phyloP scores from a whole-genome alignment of 2,329 filamentous ascomycete genomes.

The Plectosphaerella cucumerina region DNA sequence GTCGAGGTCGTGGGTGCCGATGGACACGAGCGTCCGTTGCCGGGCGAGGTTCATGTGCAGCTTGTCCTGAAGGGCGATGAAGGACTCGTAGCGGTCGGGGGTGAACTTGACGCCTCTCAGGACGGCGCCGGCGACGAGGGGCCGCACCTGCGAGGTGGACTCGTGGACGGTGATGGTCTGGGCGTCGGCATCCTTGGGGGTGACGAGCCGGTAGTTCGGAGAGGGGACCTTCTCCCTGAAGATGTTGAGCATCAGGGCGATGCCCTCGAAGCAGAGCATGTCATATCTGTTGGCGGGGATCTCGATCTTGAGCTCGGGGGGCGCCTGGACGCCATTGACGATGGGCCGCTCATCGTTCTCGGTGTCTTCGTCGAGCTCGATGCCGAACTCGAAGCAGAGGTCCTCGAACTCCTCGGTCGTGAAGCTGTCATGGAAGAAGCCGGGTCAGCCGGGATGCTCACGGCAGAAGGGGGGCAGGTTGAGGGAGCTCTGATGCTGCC shows the following conservation, averaged over 20 bases:
- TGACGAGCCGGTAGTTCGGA: conserved; percentile 74
- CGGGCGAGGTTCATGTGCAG: conserved; percentile 93
- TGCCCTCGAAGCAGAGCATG: conserved; percentile 96
- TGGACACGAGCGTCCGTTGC: conserved; percentile 89
- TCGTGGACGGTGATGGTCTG: conserved; percentile 78
- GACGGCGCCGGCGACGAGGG: conserved; percentile 85
- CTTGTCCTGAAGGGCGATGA: conserved; percentile 97
- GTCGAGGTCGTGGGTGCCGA: conserved; percentile 95
- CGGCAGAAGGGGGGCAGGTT: conserved; percentile 4
- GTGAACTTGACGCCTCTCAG: conserved; percentile 90
- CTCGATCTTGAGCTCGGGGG: conserved; percentile 94
- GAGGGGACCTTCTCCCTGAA: conserved; percentile 74
- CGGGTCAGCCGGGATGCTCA: conserved; percentile 2
- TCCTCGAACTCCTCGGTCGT: conserved; percentile 95
- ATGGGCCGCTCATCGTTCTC: conserved; percentile 70
- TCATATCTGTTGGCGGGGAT: conserved; percentile 93
- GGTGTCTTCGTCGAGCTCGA: conserved; percentile 96
- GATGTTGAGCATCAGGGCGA: conserved; percentile 91
- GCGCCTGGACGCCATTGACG: conserved; percentile 75
- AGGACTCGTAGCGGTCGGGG: conserved; percentile 87
- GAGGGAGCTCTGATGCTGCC: conserved; percentile 4
- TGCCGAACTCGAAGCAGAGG: conserved; percentile 96
- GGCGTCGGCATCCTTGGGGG: conserved; percentile 68
- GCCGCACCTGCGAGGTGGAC: conserved; percentile 72
- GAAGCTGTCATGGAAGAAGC: conserved; percentile 48